Base-by-base conservation (phyloP, 179 eudicot genomes). In the Camellia oleifera region DNA sequence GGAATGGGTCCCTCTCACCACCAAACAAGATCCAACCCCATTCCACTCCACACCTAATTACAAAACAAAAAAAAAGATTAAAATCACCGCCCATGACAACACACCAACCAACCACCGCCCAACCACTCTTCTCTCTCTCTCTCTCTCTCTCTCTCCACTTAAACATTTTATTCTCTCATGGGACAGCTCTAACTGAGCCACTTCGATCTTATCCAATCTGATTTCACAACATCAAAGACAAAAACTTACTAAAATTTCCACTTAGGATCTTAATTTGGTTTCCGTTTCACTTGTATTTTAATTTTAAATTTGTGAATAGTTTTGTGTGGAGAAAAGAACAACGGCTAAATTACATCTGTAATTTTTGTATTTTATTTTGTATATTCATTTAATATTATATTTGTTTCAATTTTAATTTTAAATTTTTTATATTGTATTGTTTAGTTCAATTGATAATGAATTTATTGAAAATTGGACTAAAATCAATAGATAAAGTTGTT, bases 81-180 rank as follows among this genome's bases (percentile, higher is more conserved):
- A 46, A 71, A n/a, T n/a, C 74, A 71, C 58, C 74, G 74, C 58
- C 74, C 40, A 71, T 7, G 18, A 13, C 40, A 32, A 32, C 40
- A 32, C 40, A 32, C 40, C 40, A 32, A 71, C 74, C 17, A 46
- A 48, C 40, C 74, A 71, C 57, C 74, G 42, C 53, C 74, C 58
- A 46, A 17, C 58, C 26, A 32, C 40, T 45, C 50, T 45, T 23
- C 72, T 17, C 13, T 65, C 15, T 23, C 26, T 23, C 26, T 26
- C 32, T 26, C 32, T 26, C 32, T 26, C 32, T 32, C 40, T 32
- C 40, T 32, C 42, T 6, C 23, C 40, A 69, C 61, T 69, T 44
- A 13, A 1, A 7, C 17, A 48, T 20, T n/a, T 26, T 14, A 69
- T 45, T 69, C 40, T n/a, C 4, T 69, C 20, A 45, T 69, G 73